Evolutionary conservation across 2,329 filamentous ascomycete genomes (phyloP).

Genomic region (Aschersonia sp.): DNA sequence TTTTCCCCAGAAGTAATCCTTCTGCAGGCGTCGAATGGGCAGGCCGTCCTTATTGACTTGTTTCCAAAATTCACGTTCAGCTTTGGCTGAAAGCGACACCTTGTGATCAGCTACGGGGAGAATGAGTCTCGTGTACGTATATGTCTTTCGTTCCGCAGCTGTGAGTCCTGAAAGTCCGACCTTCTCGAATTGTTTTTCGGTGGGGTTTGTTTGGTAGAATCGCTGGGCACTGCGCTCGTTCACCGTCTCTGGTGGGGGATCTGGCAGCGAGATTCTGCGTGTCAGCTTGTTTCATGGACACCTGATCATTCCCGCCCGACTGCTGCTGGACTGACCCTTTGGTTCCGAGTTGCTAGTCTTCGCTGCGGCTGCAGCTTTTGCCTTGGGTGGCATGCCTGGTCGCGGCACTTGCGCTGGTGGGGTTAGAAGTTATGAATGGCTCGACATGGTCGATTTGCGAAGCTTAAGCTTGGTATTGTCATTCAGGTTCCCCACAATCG

Average conservation of each 20-base stretch:
- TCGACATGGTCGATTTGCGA: not conserved
- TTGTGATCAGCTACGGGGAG: constrained; percentile 22
- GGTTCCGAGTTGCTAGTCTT: constrained; percentile 8
- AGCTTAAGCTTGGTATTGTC: constrained; percentile 5
- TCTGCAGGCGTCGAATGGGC: constrained; percentile 28
- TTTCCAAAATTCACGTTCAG: constrained; percentile 44
- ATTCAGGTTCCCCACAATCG: constrained; percentile 1
- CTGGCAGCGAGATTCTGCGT: not conserved
- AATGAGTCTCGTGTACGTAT: constrained; percentile 31
- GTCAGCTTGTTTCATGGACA: not conserved
- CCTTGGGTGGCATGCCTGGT: constrained; percentile 10
- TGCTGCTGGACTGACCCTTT: constrained; percentile 8
- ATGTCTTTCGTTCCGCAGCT: constrained; percentile 32
- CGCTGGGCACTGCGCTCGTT: constrained; percentile 31
- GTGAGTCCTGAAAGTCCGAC: constrained; percentile 29
- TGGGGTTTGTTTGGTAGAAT: constrained; percentile 35
- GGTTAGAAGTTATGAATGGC: constrained; percentile 2
- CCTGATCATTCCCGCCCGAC: not conserved
- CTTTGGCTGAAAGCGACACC: constrained; percentile 26
- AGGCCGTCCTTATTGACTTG: constrained; percentile 35
- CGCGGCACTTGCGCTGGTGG: constrained; percentile 3
- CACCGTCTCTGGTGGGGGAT: constrained; percentile 27
- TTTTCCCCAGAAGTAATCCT: constrained; percentile 31
- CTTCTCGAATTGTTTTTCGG: constrained; percentile 28
- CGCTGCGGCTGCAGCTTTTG: constrained; percentile 6